Percentiles rank a stretch among this genome's conserved stretches.
phyloP scores from a whole-genome alignment of 306 rosid species.

The Arachis stenosperma region DNA sequence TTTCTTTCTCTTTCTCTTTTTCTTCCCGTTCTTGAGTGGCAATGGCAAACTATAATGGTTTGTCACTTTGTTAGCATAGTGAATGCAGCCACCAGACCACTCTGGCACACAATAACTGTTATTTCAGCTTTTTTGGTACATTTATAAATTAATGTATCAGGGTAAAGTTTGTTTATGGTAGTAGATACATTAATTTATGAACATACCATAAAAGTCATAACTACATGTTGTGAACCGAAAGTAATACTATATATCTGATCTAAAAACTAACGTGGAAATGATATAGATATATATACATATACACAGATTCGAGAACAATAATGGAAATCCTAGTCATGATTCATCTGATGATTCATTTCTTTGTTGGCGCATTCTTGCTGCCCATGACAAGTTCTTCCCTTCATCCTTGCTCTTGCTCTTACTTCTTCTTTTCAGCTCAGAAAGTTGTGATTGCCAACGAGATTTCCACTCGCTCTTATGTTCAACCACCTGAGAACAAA shows the following conservation, averaged over 20 bases:
- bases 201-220: no score
- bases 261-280: constrained; percentile 19
- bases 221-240: no score
- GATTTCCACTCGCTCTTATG: constrained; percentile 56
- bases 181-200: no score
- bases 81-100: neutral
- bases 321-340: constrained; percentile 30
- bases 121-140: no score
- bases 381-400: constrained; percentile 66
- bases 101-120: neutral
- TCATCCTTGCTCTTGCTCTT: constrained; percentile 44
- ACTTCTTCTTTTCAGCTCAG: constrained; percentile 67
- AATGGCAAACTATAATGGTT: constrained; percentile 2
- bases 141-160: no score
- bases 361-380: constrained; percentile 76
- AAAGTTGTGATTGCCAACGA: constrained; percentile 68
- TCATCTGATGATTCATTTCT: constrained; percentile 45
- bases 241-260: constrained; percentile 18
- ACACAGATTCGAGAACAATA: neutral
- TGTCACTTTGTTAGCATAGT: neutral
- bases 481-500: constrained; percentile 57
- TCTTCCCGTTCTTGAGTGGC: no score
- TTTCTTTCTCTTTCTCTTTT: neutral
- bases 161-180: no score
- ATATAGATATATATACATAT: constrained; percentile 23